Base-by-base conservation (phyloP, 345 rosid genomes). In the Populus pruinosa region DNA sequence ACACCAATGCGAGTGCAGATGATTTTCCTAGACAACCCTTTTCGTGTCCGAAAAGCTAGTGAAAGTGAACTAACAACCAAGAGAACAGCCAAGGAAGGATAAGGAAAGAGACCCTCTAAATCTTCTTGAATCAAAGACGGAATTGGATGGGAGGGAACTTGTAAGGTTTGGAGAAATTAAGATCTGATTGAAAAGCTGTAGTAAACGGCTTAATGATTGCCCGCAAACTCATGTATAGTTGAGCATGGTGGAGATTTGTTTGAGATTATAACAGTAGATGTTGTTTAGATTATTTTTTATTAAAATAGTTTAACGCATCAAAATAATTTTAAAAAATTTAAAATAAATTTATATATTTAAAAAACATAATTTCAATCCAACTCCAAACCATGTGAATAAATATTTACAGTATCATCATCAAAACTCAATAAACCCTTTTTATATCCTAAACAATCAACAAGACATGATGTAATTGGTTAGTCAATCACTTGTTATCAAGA, bases 211-310 rank as follows among this genome's bases (percentile, higher is more conserved):
- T 17, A 9, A 68, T 76, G 39, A 76, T 68, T 17, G n/a, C 25
- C 56, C 55, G 38, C 55, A 17, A 43, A 16, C 12, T 14, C 2
- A 14, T 8, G 6, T 44, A 12, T 20, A 72, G n/a, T 33, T 2
- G 21, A 21, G 20, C 18, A 75, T 11, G 16, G 0, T 2, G 1
- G 55, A 21, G 5, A 43, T 29, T 6, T 18, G 5, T 33, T 3
- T 33, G 0, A 4, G 35, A 33, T 0, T 33, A 33, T 33, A 0
- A 0, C 5, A 33, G 0, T 0, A 4, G 5, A 4, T 33, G 5
- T 33, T 5, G 0, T 33, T 33, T 33, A 33, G 4, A 33, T 0
- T 33, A 0, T 33, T 4, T 33, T 33, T 33, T 0, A 4, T 0
- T 33, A 33, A 33, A 33, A 33, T 33, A 0, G 0, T 0, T 2